A percentile compares a stretch with the other conserved stretches of the same genome.
Conservation (phyloP, 768 basidiomycete genomes). For the Lentinula sp. region DNA sequence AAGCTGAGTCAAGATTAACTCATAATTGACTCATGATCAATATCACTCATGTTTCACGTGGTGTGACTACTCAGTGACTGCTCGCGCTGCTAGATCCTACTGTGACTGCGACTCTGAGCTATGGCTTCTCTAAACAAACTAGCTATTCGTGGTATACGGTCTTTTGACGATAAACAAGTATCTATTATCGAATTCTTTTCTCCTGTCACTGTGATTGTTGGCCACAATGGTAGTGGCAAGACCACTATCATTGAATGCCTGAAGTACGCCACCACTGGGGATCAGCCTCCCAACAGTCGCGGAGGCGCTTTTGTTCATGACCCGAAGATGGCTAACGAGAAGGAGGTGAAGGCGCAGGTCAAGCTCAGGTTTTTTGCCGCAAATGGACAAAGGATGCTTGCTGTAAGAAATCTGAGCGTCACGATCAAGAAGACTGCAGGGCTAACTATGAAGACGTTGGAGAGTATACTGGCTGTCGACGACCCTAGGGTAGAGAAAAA, state of each 20-base stretch:
- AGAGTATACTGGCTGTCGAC: constrained; percentile 77
- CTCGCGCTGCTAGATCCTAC: background rate
- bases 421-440: constrained; percentile 85
- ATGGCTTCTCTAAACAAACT: constrained; percentile 91
- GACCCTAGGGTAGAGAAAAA: constrained; percentile 60
- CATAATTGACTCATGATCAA: background rate
- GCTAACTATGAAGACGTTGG: constrained; percentile 96
- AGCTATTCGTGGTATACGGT: constrained; percentile 89
- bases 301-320: constrained; percentile 99
- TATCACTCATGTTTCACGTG: background rate
- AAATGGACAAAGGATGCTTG: constrained; percentile 86
- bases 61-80: background rate
- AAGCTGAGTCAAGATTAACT: too few relatives aligned
- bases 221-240: constrained; percentile 97
- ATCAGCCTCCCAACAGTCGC: constrained; percentile 94
- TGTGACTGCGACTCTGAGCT: background rate
- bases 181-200: constrained; percentile 95
- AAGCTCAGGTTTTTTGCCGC: constrained; percentile 89
- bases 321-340: constrained; percentile 99
- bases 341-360: constrained; percentile 98
- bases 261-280: constrained; percentile 98
- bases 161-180: constrained; percentile 93
- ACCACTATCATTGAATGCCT: constrained; percentile 99
- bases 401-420: constrained; percentile 85
- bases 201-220: constrained; percentile 97